Base-by-base conservation (phyloP, 1,284 basidiomycete genomes). In the Boletus sp. region DNA sequence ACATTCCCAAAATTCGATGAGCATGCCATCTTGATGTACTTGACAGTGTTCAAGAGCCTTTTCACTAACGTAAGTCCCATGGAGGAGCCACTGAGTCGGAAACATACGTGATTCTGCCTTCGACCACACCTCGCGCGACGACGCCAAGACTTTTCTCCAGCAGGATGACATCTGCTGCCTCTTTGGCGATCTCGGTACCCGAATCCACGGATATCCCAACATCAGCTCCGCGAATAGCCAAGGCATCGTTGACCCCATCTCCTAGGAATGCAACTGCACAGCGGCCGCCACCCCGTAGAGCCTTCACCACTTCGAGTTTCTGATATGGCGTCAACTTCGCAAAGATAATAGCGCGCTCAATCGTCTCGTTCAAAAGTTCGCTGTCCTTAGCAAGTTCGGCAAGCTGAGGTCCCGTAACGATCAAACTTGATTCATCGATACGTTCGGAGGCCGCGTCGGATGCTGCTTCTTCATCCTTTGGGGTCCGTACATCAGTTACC, bases 181-280 rank as follows among this genome's bases (percentile, higher is more conserved):
- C 94, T 69, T 98, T 98, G 14, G 95, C 94, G 14, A 99, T 95
- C 63, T 99, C 95, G 5, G 95, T 98, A 10, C 95, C 95, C 49
- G 88, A 89, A 49, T 96, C 95, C 92, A 99, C 97, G 23, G 91
- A 90, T 50, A 99, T 87, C 22, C 95, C 95, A 54, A 99, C 97
- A 65, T 98, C 95, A 2, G 95, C 94, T 14, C 66, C 60, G 6
- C 62, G 62, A 42, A 65, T 62, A 34, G 62, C 62, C 43, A 68
- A 46, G 29, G 62, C 62, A 46, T 65, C 62, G 14, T 68, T 68
- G 16, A 65, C 64, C 1, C 62, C 66, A 30, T 68, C 62, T 27
- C 62, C 66, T 16, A 65, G 47, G 48, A 65, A 68, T 30, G 66
- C 62, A 25, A 65, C 60, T 25, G 65, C 62, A 14, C 62, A 56